phyloP scores from a whole-genome alignment of 1,139 yeast genomes.

The Magnusiomyces suaveolens region DNA sequence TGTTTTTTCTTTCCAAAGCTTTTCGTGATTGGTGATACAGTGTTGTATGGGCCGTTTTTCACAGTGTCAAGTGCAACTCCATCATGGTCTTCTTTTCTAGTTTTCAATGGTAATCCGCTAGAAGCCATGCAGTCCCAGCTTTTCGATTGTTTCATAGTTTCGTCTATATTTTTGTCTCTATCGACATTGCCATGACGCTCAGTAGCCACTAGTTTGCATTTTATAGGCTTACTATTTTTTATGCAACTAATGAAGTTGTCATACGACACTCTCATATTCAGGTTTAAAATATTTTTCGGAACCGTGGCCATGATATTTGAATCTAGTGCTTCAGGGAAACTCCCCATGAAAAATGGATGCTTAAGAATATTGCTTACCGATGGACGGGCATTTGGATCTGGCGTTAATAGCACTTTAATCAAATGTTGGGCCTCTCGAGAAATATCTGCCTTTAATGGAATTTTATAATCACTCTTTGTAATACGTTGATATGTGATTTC shows the following conservation, averaged over 20 bases:
- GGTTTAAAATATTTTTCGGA: constrained; percentile 43
- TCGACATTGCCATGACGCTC: constrained; percentile 32
- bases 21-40: too few relatives aligned
- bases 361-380: constrained; percentile 66
- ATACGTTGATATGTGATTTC: constrained; percentile 86
- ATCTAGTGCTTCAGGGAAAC: constrained; percentile 62
- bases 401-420: constrained; percentile 60
- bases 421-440: constrained; percentile 64
- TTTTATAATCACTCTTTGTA: constrained; percentile 67
- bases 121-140: too few relatives aligned
- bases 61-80: too few relatives aligned
- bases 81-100: too few relatives aligned
- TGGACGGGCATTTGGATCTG: constrained; percentile 77
- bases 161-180: neutral
- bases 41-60: too few relatives aligned
- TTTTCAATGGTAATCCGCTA: too few relatives aligned
- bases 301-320: constrained; percentile 49
- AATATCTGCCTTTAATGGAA: constrained; percentile 65
- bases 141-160: too few relatives aligned
- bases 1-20: too few relatives aligned
- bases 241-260: constrained; percentile 47
- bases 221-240: neutral
- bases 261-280: constrained; percentile 54
- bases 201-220: too few relatives aligned
- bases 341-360: constrained; percentile 64